Conservation (phyloP, 129 eudicot species). For the Arctium lappa region DNA sequence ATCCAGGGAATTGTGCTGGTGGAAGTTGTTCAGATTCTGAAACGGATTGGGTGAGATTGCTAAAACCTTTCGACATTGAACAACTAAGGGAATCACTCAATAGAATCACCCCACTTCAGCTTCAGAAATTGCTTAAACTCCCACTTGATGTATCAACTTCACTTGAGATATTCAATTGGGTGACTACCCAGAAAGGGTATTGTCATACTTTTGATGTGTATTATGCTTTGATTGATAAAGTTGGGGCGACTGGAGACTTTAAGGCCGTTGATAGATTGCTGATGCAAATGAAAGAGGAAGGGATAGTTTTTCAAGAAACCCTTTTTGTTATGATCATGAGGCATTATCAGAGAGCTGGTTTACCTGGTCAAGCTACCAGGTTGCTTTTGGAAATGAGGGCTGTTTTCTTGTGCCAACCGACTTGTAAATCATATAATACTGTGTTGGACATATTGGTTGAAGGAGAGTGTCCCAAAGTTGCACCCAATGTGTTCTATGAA, state of each 20-base stretch:
- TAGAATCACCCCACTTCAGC: conserved; percentile 64
- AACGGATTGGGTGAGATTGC: conserved; percentile 76
- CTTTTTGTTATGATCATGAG: conserved; percentile 70
- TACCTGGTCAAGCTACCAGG: conserved; percentile 92
- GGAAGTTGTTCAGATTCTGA: conserved; percentile 38
- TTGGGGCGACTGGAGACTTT: conserved; percentile 57
- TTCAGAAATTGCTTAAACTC: conserved; percentile 62
- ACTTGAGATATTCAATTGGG: conserved; percentile 70
- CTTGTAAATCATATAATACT: conserved; percentile 66
- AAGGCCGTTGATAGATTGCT: conserved; percentile 65
- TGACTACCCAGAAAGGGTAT: conserved; percentile 69
- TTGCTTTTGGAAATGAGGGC: conserved; percentile 79
- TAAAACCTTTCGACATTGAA: conserved; percentile 78
- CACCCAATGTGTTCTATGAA: conserved; percentile 77
- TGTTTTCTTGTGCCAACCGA: conserved; percentile 57
- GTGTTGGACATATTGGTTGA: conserved; percentile 67
- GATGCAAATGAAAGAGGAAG: conserved; percentile 81
- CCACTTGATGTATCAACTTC: conserved; percentile 78
- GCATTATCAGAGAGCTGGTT: conserved; percentile 71
- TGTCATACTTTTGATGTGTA: conserved; percentile 80
- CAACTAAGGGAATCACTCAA: conserved; percentile 62
- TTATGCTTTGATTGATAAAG: conserved; percentile 66
- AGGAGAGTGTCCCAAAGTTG: conserved; percentile 73
- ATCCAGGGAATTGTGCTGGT: neutral
- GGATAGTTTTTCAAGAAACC: conserved; percentile 61